These are phyloP conservation scores for Aspergillus calidoustus DNA, from an alignment of 2,329 filamentous ascomycete species.

Conservation along the genomic window DNA sequence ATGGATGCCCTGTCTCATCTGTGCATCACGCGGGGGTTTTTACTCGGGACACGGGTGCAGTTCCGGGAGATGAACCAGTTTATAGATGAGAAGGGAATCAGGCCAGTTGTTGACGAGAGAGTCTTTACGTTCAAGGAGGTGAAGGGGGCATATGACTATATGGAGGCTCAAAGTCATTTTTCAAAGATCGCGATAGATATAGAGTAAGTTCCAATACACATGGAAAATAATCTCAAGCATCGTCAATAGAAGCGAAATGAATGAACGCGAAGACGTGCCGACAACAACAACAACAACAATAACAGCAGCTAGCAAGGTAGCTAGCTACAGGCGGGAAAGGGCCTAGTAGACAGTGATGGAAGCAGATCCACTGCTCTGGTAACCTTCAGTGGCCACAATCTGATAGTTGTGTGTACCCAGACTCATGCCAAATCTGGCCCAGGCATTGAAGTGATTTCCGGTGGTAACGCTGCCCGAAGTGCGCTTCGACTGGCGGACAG, in stretches of 20 bases:
- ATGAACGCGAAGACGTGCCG: not conserved
- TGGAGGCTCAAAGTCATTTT: slow-evolving; percentile 56
- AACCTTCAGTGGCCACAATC: slow-evolving; percentile 51
- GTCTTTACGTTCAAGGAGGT: slow-evolving; percentile 52
- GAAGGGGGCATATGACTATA: slow-evolving; percentile 55
- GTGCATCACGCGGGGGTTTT: slow-evolving; percentile 53
- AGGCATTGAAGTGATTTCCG: slow-evolving; percentile 44
- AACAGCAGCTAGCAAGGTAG: too few species aligned
- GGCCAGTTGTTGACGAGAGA: slow-evolving; percentile 55
- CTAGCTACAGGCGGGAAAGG: not conserved
- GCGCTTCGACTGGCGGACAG: slow-evolving; percentile 44
- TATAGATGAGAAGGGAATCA: slow-evolving; percentile 54
- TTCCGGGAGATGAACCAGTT: slow-evolving; percentile 57
- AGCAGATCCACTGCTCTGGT: slow-evolving; percentile 45
- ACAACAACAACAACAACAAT: not conserved
- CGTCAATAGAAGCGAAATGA: not conserved
- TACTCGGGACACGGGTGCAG: slow-evolving; percentile 53
- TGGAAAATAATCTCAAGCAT: not conserved
- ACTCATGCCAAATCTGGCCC: slow-evolving; percentile 38
- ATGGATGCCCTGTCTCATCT: slow-evolving; percentile 48
- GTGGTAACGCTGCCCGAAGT: slow-evolving; percentile 43
- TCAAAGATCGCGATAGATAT: slow-evolving; percentile 40
- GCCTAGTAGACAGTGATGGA: slow-evolving; percentile 40
- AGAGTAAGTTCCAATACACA: not conserved
- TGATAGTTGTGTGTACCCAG: slow-evolving; percentile 45